Percentiles rank a stretch among this genome's conserved stretches.
phyloP scores from a whole-genome alignment of 2,329 filamentous ascomycete genomes.

The Penicillium sp. region DNA sequence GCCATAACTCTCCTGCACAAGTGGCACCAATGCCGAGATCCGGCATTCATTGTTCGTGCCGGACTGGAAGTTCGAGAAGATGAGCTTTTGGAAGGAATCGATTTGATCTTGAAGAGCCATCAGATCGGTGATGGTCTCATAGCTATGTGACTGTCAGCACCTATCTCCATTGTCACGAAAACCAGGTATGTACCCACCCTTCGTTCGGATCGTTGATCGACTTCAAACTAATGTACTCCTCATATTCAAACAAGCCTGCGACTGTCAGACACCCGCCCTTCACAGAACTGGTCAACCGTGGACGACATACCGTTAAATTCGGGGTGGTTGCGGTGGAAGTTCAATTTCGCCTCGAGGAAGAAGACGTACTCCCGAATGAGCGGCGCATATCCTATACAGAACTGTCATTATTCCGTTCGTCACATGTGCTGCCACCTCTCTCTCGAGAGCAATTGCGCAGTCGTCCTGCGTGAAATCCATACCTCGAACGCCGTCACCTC shows the following conservation, averaged over 20 bases:
- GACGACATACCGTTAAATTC: conserved; percentile 79
- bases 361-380: conserved; percentile 96
- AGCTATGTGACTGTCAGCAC: conserved; percentile 44
- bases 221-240: conserved; percentile 97
- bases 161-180: background rate
- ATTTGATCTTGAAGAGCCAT: conserved; percentile 98
- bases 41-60: conserved; percentile 94
- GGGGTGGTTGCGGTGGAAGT: conserved; percentile 94
- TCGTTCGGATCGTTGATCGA: conserved; percentile 98
- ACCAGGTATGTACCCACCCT: conserved; percentile 57
- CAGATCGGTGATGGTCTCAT: conserved; percentile 92
- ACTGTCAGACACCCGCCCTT: conserved; percentile 13
- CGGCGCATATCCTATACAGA: conserved; percentile 68
- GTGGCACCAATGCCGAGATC: conserved; percentile 86
- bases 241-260: conserved; percentile 84
- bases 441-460: background rate
- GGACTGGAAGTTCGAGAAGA: conserved; percentile 92
- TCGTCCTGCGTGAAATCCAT: conserved; percentile 20
- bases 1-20: conserved; percentile 97
- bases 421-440: background rate
- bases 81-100: conserved; percentile 95
- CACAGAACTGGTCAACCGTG: background rate
- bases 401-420: conserved; percentile 13
- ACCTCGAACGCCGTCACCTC: conserved; percentile 80
- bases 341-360: conserved; percentile 89